Conservation (phyloP, 2,329 filamentous ascomycete species). For the Microdochium bolleyi region DNA sequence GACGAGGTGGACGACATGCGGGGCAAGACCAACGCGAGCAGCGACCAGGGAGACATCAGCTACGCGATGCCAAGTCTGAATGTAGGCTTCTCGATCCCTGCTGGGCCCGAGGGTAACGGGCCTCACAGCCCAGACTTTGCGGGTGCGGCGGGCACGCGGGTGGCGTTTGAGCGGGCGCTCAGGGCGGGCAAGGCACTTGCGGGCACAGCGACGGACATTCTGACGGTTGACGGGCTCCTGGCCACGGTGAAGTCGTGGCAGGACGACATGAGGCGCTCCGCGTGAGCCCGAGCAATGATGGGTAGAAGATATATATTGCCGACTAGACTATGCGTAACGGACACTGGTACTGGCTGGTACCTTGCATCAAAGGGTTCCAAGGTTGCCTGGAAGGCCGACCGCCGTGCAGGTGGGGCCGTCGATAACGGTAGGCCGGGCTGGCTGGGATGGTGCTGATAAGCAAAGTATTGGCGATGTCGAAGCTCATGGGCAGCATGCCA, state of each 20-base stretch:
- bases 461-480: no score
- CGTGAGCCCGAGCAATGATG: constrained; percentile 10
- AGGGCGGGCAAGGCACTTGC: constrained; percentile 39
- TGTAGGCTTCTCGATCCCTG: constrained; percentile 40
- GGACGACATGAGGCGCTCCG: constrained; percentile 12
- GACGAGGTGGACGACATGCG: constrained; percentile 30
- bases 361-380: no score
- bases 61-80: constrained; percentile 49
- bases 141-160: constrained; percentile 36
- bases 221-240: constrained; percentile 31
- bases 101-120: constrained; percentile 31
- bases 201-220: constrained; percentile 36
- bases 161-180: constrained; percentile 36
- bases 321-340: no score
- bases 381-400: no score
- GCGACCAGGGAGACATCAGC: constrained; percentile 52
- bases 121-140: constrained; percentile 48
- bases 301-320: no score
- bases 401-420: constrained; percentile 9
- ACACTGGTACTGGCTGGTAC: no score
- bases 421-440: no score
- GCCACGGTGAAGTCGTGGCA: constrained; percentile 31
- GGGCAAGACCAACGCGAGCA: constrained; percentile 42
- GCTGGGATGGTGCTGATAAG: no score
- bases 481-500: no score